These are phyloP conservation scores for Triticum dicoccoides DNA, from an alignment of 176 grass and related monocot species.

Conservation along the genomic window DNA sequence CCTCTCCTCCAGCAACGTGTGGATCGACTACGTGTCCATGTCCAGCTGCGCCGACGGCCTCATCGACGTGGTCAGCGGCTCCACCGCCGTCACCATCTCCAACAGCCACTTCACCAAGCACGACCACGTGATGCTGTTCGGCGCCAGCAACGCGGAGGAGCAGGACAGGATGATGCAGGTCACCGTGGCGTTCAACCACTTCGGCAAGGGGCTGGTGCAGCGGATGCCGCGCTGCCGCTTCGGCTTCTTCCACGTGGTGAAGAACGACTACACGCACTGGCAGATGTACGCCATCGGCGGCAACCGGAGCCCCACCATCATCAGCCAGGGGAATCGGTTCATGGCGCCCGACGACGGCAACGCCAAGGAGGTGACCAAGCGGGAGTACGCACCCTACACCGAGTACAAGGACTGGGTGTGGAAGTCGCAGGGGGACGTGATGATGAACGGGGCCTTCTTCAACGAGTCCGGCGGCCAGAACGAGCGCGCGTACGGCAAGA, in stretches of 20 bases:
- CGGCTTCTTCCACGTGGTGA: conserved; percentile 87
- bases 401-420: conserved; percentile 82
- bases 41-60: conserved; percentile 63
- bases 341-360: conserved; percentile 22
- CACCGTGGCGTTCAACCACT: conserved; percentile 90
- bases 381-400: conserved; percentile 46
- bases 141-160: conserved; percentile 49
- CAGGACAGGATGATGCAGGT: conserved; percentile 67
- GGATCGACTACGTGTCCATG: conserved; percentile 82
- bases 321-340: conserved; percentile 90
- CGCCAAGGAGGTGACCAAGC: conserved; percentile 78
- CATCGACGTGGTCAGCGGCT: conserved; percentile 63
- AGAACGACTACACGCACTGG: conserved; percentile 98
- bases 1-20: conserved; percentile 48
- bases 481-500: conserved; percentile 1
- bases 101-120: conserved; percentile 80
- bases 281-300: conserved; percentile 84
- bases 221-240: conserved; percentile 53
- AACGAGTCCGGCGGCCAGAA: conserved; percentile 50
- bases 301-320: conserved; percentile 66
- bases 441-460: conserved; percentile 80
- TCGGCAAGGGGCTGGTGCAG: conserved; percentile 82
- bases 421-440: conserved; percentile 69
- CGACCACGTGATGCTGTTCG: conserved; percentile 79
- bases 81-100: conserved; percentile 80